Evolutionary conservation across 2,329 filamentous ascomycete genomes (phyloP), one percentile per base, ranked within the genome.

Genomic region (Podosphaera fusca): DNA sequence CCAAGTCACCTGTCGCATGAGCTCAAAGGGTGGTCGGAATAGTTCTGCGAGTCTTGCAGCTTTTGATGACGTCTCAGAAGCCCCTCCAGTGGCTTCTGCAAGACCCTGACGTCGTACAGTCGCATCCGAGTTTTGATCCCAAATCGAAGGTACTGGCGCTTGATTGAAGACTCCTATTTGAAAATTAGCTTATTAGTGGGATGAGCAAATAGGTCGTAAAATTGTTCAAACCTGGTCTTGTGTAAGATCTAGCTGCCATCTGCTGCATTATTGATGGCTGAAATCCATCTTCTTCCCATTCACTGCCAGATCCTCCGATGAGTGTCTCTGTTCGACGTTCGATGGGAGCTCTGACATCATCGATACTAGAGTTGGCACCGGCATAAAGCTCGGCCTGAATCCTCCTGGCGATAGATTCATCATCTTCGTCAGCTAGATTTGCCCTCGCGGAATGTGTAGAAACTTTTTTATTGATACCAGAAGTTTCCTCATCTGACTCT

Each of bases 311-410:
- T 1, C 86, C 86, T 1, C 84, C 89, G 8, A 95, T 82, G 56
- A 98, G 76, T 0, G 88, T 95, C 71, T 98, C 92, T 10, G 87
- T 94, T 34, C 85, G 94, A 64, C 87, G 79, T 51, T 84, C 87
- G 70, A 98, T 94, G 7, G 92, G 92, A 53, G 92, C 92, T 65
- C 92, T 78, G 57, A 98, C 82, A 51, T 75, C 83, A 63, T 82
- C 82, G 42, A 72, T 66, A 59, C 71, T 72, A 54, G 67, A 64
- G 60, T 71, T 72, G 45, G 70, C 71, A 50, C 71, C 77, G 56
- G 78, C 76, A 64, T 95, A 96, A 66, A 95, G 77, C 69, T 98
- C 88, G 66, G 98, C 85, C 68, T 98, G 92, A 59, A 98, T 70
- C 58, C 86, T 80, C 68, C 89, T 80, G 5, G 92, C 92, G 81